Percentiles rank a stretch among this genome's conserved stretches.
Conservation (phyloP, 208 protist species). For the Leishmania arabica region DNA sequence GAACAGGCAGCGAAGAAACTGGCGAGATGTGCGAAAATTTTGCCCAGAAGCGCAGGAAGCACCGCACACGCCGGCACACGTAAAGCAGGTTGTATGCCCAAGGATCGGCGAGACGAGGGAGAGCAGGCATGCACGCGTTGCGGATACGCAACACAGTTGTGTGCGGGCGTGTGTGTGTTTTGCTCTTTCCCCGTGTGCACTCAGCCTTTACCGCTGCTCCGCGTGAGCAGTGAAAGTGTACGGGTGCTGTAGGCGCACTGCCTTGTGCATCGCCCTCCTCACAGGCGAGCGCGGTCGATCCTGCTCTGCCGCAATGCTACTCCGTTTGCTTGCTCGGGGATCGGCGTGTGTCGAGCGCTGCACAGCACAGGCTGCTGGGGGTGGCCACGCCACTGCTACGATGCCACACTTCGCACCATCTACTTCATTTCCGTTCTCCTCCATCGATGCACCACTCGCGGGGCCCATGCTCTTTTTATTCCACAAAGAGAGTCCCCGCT, state of each 20-base stretch:
- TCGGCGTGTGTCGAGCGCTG: not conserved
- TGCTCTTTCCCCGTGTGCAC: not conserved
- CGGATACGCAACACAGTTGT: not conserved
- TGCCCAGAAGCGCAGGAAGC: not conserved
- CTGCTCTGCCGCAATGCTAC: not conserved
- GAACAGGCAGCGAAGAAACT: not conserved
- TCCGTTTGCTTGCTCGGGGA: not conserved
- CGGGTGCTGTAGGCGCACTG: not conserved
- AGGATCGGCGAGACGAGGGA: not conserved
- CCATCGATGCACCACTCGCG: not conserved
- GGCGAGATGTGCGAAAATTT: not conserved
- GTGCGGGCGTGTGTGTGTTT: not conserved
- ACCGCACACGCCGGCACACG: not conserved
- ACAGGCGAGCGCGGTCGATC: not conserved
- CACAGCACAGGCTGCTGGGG: not conserved
- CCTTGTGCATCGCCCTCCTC: not conserved
- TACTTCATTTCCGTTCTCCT: not conserved
- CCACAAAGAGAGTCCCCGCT: not conserved
- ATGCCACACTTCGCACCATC: not conserved
- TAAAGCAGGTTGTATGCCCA: not conserved
- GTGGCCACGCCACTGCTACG: not conserved
- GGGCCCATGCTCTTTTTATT: not conserved
- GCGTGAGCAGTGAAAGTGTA: not conserved
- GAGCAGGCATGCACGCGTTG: not conserved
- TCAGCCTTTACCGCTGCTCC: not conserved